Evolutionary conservation across 2,329 filamentous ascomycete species (phyloP).

Genomic region (Pyricularia sp.): DNA sequence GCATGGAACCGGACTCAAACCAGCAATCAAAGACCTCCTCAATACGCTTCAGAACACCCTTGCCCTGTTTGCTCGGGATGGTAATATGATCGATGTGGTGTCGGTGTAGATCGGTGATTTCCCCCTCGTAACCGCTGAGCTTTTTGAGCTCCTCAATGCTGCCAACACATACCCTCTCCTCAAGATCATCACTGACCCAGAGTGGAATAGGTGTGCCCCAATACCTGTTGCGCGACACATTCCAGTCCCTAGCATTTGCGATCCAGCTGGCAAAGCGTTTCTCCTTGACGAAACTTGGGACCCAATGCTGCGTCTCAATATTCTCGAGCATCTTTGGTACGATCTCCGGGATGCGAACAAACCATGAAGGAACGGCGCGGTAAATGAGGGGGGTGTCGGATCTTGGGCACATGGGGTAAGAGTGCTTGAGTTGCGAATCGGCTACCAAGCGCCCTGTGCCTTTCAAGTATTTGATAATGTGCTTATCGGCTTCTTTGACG

Average conservation of each 20-base stretch:
- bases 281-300: constrained; percentile 81
- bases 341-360: constrained; percentile 74
- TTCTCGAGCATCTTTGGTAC: constrained; percentile 83
- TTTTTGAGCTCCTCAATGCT: constrained; percentile 74
- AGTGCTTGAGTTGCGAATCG: constrained; percentile 79
- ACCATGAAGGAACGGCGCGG: constrained; percentile 86
- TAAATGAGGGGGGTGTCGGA: constrained; percentile 95
- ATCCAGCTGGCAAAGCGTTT: constrained; percentile 89
- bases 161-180: constrained; percentile 76
- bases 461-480: constrained; percentile 83
- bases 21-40: constrained; percentile 93
- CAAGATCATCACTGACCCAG: constrained; percentile 81
- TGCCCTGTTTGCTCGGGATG: constrained; percentile 80
- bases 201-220: constrained; percentile 90
- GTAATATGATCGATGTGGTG: constrained; percentile 91
- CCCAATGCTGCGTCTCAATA: constrained; percentile 83
- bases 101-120: constrained; percentile 75
- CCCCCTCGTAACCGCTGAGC: constrained; percentile 73
- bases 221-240: constrained; percentile 84
- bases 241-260: constrained; percentile 83
- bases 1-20: constrained; percentile 96
- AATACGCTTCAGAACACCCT: constrained; percentile 65
- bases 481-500: constrained; percentile 85
- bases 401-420: constrained; percentile 85
- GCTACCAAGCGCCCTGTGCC: constrained; percentile 62